These are phyloP conservation scores for Lenzites betulinus DNA, from an alignment of 768 basidiomycete species.

Conservation along the genomic window DNA sequence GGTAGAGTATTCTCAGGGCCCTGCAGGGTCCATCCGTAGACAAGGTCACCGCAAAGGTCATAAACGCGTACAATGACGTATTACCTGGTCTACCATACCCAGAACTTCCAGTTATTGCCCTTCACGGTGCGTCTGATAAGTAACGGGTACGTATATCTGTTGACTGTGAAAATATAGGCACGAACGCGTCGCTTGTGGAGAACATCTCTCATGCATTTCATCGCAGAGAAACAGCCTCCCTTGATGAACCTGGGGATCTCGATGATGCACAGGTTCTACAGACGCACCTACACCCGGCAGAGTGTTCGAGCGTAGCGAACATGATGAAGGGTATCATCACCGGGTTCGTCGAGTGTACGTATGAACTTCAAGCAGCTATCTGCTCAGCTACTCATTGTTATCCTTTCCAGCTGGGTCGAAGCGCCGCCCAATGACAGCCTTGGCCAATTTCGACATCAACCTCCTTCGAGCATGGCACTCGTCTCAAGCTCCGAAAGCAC, in stretches of 20 bases:
- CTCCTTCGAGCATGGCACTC: conserved; percentile 62
- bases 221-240: not conserved
- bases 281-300: conserved; percentile 57
- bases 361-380: conserved; percentile 20
- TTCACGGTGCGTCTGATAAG: conserved; percentile 47
- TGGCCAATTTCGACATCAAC: conserved; percentile 64
- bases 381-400: not conserved
- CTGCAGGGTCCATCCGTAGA: conserved; percentile 53
- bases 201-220: conserved; percentile 9
- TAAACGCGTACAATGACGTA: conserved; percentile 44
- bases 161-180: conserved; percentile 24
- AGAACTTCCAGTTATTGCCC: conserved; percentile 61
- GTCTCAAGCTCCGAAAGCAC: conserved; percentile 26
- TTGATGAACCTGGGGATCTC: not conserved
- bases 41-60: conserved; percentile 46
- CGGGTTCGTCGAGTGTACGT: conserved; percentile 48
- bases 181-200: conserved; percentile 4
- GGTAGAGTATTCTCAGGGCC: conserved; percentile 47
- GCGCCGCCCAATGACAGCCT: conserved; percentile 49
- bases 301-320: conserved; percentile 52
- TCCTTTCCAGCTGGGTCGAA: conserved; percentile 15
- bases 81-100: conserved; percentile 58
- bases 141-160: not conserved
- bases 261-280: conserved; percentile 28
- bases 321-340: conserved; percentile 58